Conservation (phyloP, 495 filamentous ascomycete species). For the Aspergillus homomorphus region DNA sequence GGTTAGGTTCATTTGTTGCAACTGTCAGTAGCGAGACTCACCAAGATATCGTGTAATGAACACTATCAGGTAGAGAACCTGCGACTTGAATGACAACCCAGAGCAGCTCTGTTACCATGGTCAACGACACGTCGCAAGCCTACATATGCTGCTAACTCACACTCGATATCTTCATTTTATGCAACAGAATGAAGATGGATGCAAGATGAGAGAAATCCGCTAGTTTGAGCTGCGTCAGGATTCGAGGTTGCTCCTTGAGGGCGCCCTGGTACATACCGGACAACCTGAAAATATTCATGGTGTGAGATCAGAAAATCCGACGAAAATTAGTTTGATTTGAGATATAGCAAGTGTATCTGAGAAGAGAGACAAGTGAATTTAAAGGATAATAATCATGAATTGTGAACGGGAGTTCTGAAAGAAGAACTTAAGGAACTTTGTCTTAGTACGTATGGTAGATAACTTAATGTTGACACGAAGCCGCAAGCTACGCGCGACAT, state of each 20-base stretch:
- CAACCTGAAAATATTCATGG: conserved; percentile 89
- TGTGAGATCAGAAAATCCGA: conserved; percentile 9
- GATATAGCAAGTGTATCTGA: not conserved
- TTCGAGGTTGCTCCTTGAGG: not conserved
- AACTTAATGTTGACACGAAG: conserved; percentile 31
- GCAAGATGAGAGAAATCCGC: conserved; percentile 92
- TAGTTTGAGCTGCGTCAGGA: conserved; percentile 29
- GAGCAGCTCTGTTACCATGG: conserved; percentile 71
- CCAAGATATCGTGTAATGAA: conserved; percentile 91
- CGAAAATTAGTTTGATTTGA: not conserved
- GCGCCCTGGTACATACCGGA: conserved; percentile 55
- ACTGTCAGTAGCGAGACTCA: conserved; percentile 34
- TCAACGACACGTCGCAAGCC: not conserved
- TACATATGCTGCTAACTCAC: conserved; percentile 45
- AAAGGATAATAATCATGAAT: not conserved
- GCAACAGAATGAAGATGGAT: conserved; percentile 90
- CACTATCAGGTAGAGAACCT: conserved; percentile 88
- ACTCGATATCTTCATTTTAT: conserved; percentile 90
- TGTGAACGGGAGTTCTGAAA: not conserved
- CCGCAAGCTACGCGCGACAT: conserved; percentile 22
- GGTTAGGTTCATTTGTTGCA: conserved; percentile 4
- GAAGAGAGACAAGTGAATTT: not conserved
- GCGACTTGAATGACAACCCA: conserved; percentile 97
- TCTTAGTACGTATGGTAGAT: not conserved
- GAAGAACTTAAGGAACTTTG: not conserved